Evolutionary conservation across 257 asterid genomes (phyloP).

Genomic region (Fraxinus pennsylvanica): DNA sequence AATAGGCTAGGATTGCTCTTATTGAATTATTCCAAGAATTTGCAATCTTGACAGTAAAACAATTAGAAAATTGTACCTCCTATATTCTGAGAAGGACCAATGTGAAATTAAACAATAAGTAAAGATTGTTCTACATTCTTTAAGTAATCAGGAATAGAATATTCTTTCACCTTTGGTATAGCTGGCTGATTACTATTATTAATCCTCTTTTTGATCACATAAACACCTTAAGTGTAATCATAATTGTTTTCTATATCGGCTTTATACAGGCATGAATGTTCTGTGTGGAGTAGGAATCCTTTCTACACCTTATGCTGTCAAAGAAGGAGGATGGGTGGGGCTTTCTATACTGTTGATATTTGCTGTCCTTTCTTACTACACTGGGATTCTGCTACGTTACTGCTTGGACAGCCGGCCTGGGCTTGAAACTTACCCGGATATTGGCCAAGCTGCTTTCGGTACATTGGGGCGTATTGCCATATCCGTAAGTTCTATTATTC

Average conservation of each 20-base stretch:
- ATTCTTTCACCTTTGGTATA: too few species aligned
- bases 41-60: too few species aligned
- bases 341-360: conserved; percentile 69
- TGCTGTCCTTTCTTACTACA: conserved; percentile 79
- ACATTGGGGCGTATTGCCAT: conserved; percentile 66
- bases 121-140: too few species aligned
- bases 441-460: conserved; percentile 98
- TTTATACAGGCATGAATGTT: conserved; percentile 77
- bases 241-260: neutral
- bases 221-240: neutral
- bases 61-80: too few species aligned
- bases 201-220: neutral
- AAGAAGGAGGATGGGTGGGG: conserved; percentile 96
- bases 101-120: too few species aligned
- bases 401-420: conserved; percentile 98
- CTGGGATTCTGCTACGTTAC: conserved; percentile 77
- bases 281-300: conserved; percentile 97
- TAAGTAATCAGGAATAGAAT: too few species aligned
- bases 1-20: too few species aligned
- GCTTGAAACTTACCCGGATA: conserved; percentile 92
- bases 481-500: conserved; percentile 58
- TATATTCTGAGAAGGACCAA: too few species aligned
- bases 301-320: conserved; percentile 93
- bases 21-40: too few species aligned
- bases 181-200: too few species aligned